phyloP scores from a whole-genome alignment of 1,284 basidiomycete genomes.

The Athelia sp. region DNA sequence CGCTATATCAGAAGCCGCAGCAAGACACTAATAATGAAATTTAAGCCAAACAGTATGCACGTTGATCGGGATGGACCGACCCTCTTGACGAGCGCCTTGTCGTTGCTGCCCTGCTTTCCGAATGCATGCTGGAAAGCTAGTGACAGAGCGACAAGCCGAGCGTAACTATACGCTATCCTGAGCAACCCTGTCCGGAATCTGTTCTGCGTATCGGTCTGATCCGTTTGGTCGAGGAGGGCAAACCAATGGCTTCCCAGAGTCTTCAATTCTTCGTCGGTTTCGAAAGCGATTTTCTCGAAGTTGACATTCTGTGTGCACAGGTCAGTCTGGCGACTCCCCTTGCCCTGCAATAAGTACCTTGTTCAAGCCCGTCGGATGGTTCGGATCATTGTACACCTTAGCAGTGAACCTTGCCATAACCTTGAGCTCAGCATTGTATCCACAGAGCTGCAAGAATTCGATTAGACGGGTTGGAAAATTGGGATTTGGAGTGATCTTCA shows the following conservation, averaged over 20 bases:
- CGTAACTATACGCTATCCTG: slow-evolving; percentile 62
- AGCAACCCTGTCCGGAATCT: slow-evolving; percentile 61
- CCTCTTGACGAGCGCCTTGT: slow-evolving; percentile 61
- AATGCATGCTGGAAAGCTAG: slow-evolving; percentile 75
- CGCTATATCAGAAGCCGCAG: slow-evolving; percentile 60
- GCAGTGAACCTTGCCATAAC: slow-evolving; percentile 55
- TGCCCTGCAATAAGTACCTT: slow-evolving; percentile 39
- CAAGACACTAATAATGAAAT: slow-evolving; percentile 40
- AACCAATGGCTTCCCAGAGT: slow-evolving; percentile 53
- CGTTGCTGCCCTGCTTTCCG: slow-evolving; percentile 48
- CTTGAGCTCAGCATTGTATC: slow-evolving; percentile 68
- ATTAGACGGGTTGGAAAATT: too few species aligned
- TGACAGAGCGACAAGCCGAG: slow-evolving; percentile 62
- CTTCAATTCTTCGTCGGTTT: slow-evolving; percentile 61
- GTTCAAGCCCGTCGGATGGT: slow-evolving; percentile 67
- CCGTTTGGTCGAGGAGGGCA: slow-evolving; percentile 40
- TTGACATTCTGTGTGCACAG: slow-evolving; percentile 44
- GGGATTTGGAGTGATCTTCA: too few species aligned
- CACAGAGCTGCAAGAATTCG: slow-evolving; percentile 51
- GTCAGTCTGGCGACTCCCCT: not conserved
- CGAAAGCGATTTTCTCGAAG: slow-evolving; percentile 57
- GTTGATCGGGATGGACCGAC: slow-evolving; percentile 33
- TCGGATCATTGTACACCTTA: slow-evolving; percentile 68
- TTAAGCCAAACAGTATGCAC: not conserved
- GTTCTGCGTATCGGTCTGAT: slow-evolving; percentile 46